These are phyloP conservation scores for Mortierella sp. DNA, from an alignment of 371 early-diverging fungal species.

Conservation along the genomic window DNA sequence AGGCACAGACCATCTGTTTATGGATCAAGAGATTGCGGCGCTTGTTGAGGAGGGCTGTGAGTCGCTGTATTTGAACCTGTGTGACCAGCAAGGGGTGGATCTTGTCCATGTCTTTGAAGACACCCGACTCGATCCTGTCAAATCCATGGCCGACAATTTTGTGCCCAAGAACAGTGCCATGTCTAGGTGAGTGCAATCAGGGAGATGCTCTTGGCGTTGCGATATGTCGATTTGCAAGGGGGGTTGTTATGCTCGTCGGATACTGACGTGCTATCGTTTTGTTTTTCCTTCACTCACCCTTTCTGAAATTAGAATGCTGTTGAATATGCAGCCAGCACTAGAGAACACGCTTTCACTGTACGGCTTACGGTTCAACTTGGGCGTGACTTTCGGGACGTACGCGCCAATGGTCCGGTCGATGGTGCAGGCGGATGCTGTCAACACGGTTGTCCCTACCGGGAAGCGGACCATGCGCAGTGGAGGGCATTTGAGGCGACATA, in stretches of 20 bases:
- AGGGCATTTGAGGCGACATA: constrained; percentile 36
- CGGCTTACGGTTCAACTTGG: constrained; percentile 38
- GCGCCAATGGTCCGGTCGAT: constrained; percentile 43
- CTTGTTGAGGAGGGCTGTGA: constrained; percentile 40
- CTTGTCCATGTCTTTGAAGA: constrained; percentile 15
- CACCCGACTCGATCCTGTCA: constrained; percentile 26
- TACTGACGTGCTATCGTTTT: neutral
- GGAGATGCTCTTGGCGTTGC: too few relatives aligned
- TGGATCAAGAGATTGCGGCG: constrained; percentile 43
- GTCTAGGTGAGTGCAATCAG: constrained; percentile 19
- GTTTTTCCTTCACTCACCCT: neutral
- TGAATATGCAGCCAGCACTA: constrained; percentile 37
- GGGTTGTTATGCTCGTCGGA: neutral
- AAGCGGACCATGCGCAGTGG: constrained; percentile 54
- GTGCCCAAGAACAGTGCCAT: constrained; percentile 26
- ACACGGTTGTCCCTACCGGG: constrained; percentile 39
- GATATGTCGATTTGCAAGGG: neutral
- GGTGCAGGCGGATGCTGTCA: constrained; percentile 33
- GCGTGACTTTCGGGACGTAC: constrained; percentile 26
- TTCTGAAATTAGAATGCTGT: constrained; percentile 19
- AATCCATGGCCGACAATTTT: constrained; percentile 25
- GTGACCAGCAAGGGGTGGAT: constrained; percentile 11
- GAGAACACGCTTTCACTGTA: constrained; percentile 42
- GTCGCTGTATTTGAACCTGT: constrained; percentile 20
- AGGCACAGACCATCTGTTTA: constrained; percentile 37